These are phyloP conservation scores for Rhodotorula mucilaginosa DNA, from an alignment of 1,284 basidiomycete genomes.

Conservation along the genomic window DNA sequence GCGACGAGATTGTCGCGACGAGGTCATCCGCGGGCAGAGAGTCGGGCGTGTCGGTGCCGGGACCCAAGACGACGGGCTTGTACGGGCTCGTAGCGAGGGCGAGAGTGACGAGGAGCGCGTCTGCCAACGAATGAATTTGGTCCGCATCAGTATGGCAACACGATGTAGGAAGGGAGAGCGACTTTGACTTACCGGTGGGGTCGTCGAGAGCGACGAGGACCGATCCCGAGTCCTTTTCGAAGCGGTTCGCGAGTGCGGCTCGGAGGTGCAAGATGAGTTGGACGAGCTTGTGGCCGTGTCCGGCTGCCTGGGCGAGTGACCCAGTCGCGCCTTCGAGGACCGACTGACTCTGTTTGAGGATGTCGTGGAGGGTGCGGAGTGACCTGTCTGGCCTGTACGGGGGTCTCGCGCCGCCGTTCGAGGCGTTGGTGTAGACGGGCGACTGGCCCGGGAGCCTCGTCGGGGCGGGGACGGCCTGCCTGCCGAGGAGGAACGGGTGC, in stretches of 20 bases:
- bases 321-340: slow-evolving; percentile 25
- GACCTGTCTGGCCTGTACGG: slow-evolving; percentile 25
- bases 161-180: not conserved
- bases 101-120: slow-evolving; percentile 36
- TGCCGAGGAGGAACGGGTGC: slow-evolving; percentile 40
- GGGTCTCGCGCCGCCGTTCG: slow-evolving; percentile 6
- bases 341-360: slow-evolving; percentile 15
- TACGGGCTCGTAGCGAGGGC: slow-evolving; percentile 26
- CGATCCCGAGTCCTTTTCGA: slow-evolving; percentile 3
- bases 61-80: slow-evolving; percentile 24
- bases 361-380: slow-evolving; percentile 17
- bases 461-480: slow-evolving; percentile 16
- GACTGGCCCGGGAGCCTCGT: slow-evolving; percentile 26
- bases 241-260: slow-evolving; percentile 17
- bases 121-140: slow-evolving; percentile 3
- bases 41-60: slow-evolving; percentile 18
- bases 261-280: slow-evolving; percentile 17
- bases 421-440: slow-evolving; percentile 34
- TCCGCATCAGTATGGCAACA: not conserved
- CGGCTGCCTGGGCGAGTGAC: not conserved
- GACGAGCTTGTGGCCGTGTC: slow-evolving; percentile 21
- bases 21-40: slow-evolving; percentile 1
- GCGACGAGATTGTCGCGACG: slow-evolving; percentile 10
- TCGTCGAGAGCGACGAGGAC: slow-evolving; percentile 32
- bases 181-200: slow-evolving; percentile 23